Percentiles rank a stretch among this genome's conserved stretches.
Conservation (phyloP, 805 yeast genomes). For the Wickerhamiella allomyrinae region DNA sequence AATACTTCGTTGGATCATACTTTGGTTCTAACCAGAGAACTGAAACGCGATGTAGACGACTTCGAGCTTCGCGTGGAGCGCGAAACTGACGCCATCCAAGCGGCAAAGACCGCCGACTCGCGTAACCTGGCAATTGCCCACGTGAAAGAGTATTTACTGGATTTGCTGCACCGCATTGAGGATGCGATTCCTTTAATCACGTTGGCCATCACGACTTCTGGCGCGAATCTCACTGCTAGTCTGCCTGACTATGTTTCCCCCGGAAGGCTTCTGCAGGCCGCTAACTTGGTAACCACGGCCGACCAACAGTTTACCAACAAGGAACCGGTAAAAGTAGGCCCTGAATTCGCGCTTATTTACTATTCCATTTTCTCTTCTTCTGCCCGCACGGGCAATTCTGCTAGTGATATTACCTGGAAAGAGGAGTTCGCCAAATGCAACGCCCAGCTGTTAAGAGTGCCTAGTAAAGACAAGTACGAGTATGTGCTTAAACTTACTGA, state of each 20-base stretch:
- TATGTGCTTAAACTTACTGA: conserved; percentile 40
- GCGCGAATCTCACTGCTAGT: conserved; percentile 41
- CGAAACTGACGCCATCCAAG: conserved; percentile 23
- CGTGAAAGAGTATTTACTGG: conserved; percentile 38
- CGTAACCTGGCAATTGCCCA: conserved; percentile 27
- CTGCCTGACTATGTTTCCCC: conserved; percentile 45
- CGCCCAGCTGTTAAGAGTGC: conserved; percentile 29
- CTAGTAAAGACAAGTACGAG: conserved; percentile 9
- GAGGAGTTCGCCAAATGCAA: conserved; percentile 50
- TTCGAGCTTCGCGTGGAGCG: conserved; percentile 38
- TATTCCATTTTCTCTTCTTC: conserved; percentile 39
- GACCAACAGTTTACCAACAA: conserved; percentile 23
- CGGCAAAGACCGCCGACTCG: conserved; percentile 16
- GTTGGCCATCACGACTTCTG: conserved; percentile 52
- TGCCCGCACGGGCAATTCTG: conserved; percentile 29
- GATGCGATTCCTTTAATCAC: conserved; percentile 35
- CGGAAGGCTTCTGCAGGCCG: conserved; percentile 49
- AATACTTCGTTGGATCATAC: conserved; percentile 34
- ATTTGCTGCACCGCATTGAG: conserved; percentile 40
- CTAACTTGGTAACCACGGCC: conserved; percentile 31
- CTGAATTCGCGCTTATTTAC: conserved; percentile 39
- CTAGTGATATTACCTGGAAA: conserved; percentile 52
- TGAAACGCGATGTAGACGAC: conserved; percentile 42
- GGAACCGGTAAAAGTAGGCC: conserved; percentile 37
- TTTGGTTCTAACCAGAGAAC: conserved; percentile 36